Base-by-base conservation (phyloP, 1,284 basidiomycete genomes). In the Moesziomyces antarcticus region DNA sequence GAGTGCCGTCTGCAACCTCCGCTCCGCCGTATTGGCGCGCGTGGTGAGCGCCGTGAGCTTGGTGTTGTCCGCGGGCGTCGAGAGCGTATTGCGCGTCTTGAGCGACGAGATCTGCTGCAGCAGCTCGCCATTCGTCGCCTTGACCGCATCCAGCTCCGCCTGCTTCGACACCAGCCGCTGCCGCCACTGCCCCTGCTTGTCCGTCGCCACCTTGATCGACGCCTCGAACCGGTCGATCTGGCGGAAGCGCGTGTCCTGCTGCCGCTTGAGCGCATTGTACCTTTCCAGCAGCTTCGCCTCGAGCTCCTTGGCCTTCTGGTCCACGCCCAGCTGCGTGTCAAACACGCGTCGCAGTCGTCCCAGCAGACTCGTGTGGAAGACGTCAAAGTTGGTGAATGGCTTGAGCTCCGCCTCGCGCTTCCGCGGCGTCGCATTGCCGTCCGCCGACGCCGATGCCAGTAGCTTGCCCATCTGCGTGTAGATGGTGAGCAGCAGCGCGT, bases 391-490 rank as follows among this genome's bases (percentile, higher is more conserved):
- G 35, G 92, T 93, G 83, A 93, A 94, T 0, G 93, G 93, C 80
- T 93, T 94, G 3, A 92, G 92, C 83, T 94, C 92, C 0, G 90
- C 89, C 22, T 70, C 41, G 74, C 82, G 53, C 62, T 78, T 83
- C 61, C 87, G 83, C 79, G 71, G 60, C 22, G 65, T 71, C 16
- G 45, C 93, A 41, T 30, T 56, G 30, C 64, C 56, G n/a, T 73
- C 64, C 3, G 51, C 53, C 40, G 63, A 54, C 5, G 69, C 54
- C 13, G 66, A 62, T 1, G 70, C 94, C 9, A 97, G 87, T 75
- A 97, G 93, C 86, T 92, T 93, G 81, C 97, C 94, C 87, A 97
- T 90, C 81, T 95, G 94, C 84, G 96, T 93, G 85, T 94, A 97
- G 33, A 97, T 93, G 16, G 92, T 93, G 67, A 97, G 86, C 49